Evolutionary conservation across 1,139 yeast genomes (phyloP).

Genomic region (Hyphopichia khmerensis): DNA sequence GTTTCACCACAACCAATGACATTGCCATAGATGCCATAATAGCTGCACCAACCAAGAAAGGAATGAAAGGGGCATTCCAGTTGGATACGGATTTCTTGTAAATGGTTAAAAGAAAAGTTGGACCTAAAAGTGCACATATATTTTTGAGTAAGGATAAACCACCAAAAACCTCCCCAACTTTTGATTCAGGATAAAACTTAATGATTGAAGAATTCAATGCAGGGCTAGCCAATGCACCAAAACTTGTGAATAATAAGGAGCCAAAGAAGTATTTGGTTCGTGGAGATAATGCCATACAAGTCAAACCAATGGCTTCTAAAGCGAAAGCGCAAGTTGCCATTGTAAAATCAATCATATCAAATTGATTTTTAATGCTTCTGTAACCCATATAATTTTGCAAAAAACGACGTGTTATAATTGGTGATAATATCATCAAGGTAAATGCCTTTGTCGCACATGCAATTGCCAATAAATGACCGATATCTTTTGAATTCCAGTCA

Average conservation of each 20-base stretch:
- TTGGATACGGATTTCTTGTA: constrained; percentile 16
- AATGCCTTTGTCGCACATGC: constrained; percentile 46
- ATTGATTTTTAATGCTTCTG: constrained; percentile 32
- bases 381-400: constrained; percentile 27
- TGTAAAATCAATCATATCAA: constrained; percentile 58
- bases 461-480: constrained; percentile 60
- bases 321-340: constrained; percentile 28
- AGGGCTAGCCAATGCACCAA: constrained; percentile 43
- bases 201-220: constrained; percentile 34
- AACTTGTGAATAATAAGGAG: constrained; percentile 37
- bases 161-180: constrained; percentile 41
- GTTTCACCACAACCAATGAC: constrained; percentile 13
- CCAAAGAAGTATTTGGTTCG: constrained; percentile 17
- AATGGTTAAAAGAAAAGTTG: constrained; percentile 20
- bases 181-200: constrained; percentile 40
- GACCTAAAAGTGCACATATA: constrained; percentile 17
- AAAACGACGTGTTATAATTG: constrained; percentile 28
- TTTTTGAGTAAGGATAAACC: constrained; percentile 35
- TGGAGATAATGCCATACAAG: constrained; percentile 20
- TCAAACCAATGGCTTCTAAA: constrained; percentile 44
- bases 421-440: constrained; percentile 32
- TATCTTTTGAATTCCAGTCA: constrained; percentile 56
- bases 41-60: constrained; percentile 12
- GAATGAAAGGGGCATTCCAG: constrained; percentile 17
- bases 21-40: constrained; percentile 7